Evolutionary conservation across 2,329 filamentous ascomycete species (phyloP), one percentile per base, ranked within the genome.

Genomic region (Fusarium sp.): DNA sequence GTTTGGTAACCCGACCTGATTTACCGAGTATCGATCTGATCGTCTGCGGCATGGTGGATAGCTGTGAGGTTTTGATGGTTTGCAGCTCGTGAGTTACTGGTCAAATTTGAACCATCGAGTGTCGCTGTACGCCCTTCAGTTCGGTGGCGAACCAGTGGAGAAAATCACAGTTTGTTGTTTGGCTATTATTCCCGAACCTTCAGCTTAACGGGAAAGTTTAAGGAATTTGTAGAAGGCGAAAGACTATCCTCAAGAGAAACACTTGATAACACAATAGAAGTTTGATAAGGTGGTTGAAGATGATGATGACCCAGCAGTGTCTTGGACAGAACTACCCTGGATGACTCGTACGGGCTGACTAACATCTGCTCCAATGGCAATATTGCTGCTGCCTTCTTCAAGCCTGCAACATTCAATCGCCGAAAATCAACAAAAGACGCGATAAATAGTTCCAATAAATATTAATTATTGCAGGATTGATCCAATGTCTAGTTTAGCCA

Each of bases 21-120:
- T 75, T 77, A 21, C 81, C 80, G 4, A 83, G 71, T 57, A 83
- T 81, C 4, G 81, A 80, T 11, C 75, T 78, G 50, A 83, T 72
- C 28, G 74, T 79, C 46, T 77, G 74, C 71, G 80, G 79, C 54
- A 63, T 76, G 5, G 18, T 60, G 53, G 18, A 13, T 42, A 3
- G 7, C 9, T 23, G 7, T 21, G 6, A 13, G 7, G 12, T 34
- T 20, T n/a, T 21, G 25, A 34, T 46, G 46, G 21, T 27, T 10
- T 12, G 25, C n/a, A 5, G 12, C 20, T 23, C 43, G 56, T 32
- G 21, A 49, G 20, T 18, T 40, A 18, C 11, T 21, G 37, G 25
- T 43, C 21, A 23, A 23, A 2, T 12, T 28, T 10, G 12, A 18
- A n/a, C 2, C 12, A n/a, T 11, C n/a, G 8, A 25, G 11, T 63